Conservation (phyloP, 2,329 filamentous ascomycete genomes). For the Cercospora sojina region DNA sequence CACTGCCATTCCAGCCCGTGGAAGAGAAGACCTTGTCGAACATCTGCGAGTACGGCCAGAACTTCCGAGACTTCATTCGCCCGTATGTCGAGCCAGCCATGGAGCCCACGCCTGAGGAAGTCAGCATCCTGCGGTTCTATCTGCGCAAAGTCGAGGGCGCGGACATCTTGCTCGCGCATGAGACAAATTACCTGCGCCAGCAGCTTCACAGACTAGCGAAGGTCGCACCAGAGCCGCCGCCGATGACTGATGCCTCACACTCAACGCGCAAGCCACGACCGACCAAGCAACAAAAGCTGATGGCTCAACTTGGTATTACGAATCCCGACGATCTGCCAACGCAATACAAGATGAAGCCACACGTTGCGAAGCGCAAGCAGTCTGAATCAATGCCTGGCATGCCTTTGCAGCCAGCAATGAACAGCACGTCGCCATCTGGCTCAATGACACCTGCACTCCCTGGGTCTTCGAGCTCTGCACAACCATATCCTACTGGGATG, state of each 20-base stretch:
- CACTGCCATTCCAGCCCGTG: slow-evolving; percentile 83
- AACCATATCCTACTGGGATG: slow-evolving; percentile 21
- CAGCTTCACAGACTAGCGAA: slow-evolving; percentile 94
- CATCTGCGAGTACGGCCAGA: slow-evolving; percentile 80
- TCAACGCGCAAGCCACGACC: slow-evolving; percentile 94
- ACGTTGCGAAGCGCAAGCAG: slow-evolving; percentile 67
- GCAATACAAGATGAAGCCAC: slow-evolving; percentile 74
- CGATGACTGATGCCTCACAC: slow-evolving; percentile 79
- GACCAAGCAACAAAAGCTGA: slow-evolving; percentile 93
- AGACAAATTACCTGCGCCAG: slow-evolving; percentile 97
- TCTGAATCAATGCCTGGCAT: slow-evolving; percentile 32
- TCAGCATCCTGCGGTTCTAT: slow-evolving; percentile 89
- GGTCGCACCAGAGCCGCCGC: slow-evolving; percentile 81
- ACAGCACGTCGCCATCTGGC: slow-evolving; percentile 30
- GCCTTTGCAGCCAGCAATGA: slow-evolving; percentile 35
- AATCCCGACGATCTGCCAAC: slow-evolving; percentile 88
- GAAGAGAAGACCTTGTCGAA: slow-evolving; percentile 83
- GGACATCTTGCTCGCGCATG: slow-evolving; percentile 83
- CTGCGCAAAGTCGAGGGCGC: slow-evolving; percentile 95
- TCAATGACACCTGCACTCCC: slow-evolving; percentile 26
- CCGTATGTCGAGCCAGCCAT: slow-evolving; percentile 78
- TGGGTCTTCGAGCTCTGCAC: slow-evolving; percentile 22
- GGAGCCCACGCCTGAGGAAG: slow-evolving; percentile 74
- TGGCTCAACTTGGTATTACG: slow-evolving; percentile 82
- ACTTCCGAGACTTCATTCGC: slow-evolving; percentile 79